Evolutionary conservation across 148 eudicot species (phyloP).

Genomic region (Beta vulgaris): DNA sequence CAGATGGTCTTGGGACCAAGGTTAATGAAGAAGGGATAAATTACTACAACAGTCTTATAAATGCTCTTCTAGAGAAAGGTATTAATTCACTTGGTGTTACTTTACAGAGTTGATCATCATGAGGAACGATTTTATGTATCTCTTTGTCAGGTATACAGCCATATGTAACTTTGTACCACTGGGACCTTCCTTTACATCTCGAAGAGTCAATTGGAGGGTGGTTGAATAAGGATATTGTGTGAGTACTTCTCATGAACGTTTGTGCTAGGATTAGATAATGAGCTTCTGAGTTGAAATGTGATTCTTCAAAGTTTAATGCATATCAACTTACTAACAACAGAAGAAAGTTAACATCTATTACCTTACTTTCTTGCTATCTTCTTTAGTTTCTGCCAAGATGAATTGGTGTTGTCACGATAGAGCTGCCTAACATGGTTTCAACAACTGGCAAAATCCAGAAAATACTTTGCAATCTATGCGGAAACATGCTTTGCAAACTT

Average conservation of each 20-base stretch:
- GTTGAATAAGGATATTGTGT: slow-evolving; percentile 65
- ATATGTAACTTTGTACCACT: slow-evolving; percentile 68
- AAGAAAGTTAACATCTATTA: not conserved
- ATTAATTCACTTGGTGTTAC: slow-evolving; percentile 18
- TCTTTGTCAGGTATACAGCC: slow-evolving; percentile 66
- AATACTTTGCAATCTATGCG: slow-evolving; percentile 75
- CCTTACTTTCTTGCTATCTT: not conserved
- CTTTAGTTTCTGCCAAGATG: not conserved
- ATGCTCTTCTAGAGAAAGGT: slow-evolving; percentile 69
- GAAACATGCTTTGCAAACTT: slow-evolving; percentile 77
- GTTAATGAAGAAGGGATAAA: slow-evolving; percentile 66
- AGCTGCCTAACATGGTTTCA: slow-evolving; percentile 25
- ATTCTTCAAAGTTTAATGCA: not conserved
- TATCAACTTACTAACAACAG: not conserved
- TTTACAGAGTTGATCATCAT: not conserved
- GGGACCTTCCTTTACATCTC: slow-evolving; percentile 87
- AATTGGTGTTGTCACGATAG: slow-evolving; percentile 6
- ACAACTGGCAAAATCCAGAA: slow-evolving; percentile 48
- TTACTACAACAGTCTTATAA: slow-evolving; percentile 67
- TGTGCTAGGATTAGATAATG: not conserved
- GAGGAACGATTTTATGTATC: slow-evolving; percentile 11
- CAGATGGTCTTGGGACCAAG: slow-evolving; percentile 81
- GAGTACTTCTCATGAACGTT: slow-evolving; percentile 29
- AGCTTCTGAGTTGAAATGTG: not conserved
- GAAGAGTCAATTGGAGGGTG: slow-evolving; percentile 74